phyloP scores from a whole-genome alignment of 1,284 basidiomycete genomes.

The Pascua guehoae region DNA sequence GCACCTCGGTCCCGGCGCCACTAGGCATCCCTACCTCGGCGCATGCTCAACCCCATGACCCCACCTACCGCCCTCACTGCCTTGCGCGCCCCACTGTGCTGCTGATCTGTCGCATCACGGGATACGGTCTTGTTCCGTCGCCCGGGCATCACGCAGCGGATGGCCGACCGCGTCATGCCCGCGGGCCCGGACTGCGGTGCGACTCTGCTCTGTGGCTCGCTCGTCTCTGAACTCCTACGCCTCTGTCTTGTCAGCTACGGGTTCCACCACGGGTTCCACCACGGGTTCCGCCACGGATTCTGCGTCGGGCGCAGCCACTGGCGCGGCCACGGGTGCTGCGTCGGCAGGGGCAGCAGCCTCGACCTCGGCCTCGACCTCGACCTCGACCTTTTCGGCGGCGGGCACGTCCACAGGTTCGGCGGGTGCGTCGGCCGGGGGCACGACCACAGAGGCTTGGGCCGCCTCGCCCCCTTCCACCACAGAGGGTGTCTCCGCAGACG shows the following conservation, averaged over 20 bases:
- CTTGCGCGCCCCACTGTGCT: too few relatives aligned
- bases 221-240: slow-evolving; percentile 2
- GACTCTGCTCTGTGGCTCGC: not conserved
- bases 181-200: slow-evolving; percentile 1
- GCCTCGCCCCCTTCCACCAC: too few relatives aligned
- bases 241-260: slow-evolving; percentile 10
- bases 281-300: slow-evolving; percentile 4
- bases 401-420: slow-evolving; percentile 2
- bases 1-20: too few relatives aligned
- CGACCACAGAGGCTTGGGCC: not conserved
- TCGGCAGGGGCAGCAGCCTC: slow-evolving; percentile 5
- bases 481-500: too few relatives aligned
- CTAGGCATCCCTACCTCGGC: too few relatives aligned
- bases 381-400: slow-evolving; percentile 8
- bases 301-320: slow-evolving; percentile 14
- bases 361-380: slow-evolving; percentile 21
- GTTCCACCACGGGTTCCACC: slow-evolving; percentile 8
- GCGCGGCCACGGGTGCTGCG: slow-evolving; percentile 8
- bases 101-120: too few relatives aligned
- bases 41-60: too few relatives aligned
- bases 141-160: too few relatives aligned
- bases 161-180: not conserved
- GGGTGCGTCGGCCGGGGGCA: slow-evolving; percentile 6
- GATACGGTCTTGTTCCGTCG: too few relatives aligned
- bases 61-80: too few relatives aligned